Evolutionary conservation across 805 yeast species (phyloP), one percentile per base, ranked within the genome.

Genomic region (Yarrowia yakushimensis): DNA sequence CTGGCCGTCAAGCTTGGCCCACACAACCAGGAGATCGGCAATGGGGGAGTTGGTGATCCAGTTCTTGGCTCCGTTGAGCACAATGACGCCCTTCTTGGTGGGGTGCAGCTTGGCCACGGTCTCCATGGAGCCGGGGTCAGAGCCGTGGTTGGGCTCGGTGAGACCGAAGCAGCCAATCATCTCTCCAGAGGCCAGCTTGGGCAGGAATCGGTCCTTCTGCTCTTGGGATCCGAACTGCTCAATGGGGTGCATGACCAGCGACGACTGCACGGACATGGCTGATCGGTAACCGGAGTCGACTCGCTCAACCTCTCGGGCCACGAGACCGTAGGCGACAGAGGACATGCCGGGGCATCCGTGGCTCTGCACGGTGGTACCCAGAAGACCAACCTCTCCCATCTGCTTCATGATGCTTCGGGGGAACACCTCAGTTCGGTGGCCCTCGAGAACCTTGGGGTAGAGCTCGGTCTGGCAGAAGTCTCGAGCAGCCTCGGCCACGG

Each of bases 111-210:
- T 73, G 30, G 84, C 84, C 25, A 76, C 75, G 37, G 85, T 82
- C 72, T 81, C 85, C 78, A 82, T 79, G 60, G 85, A 81, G 8
- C 77, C 81, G 43, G 84, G 85, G 67, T 82, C 84, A 23, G 85
- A 81, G 64, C 85, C 85, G 69, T 84, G 87, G 67, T 83, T 84
- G 69, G 85, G 83, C 73, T 84, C 87, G 37, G 87, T 84, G 74
- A 84, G 79, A 31, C 85, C 87, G 67, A 84, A 84, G 72, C 86
- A 82, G 41, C 87, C 87, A 15, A 77, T 69, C n/a, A 77, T 67
- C 64, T 77, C 79, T 9, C 80, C 80, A 7, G 73, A 63, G 2
- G 78, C 79, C 54, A 77, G 72, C 25, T 63, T 63, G 13, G 80
- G 80, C 62, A 77, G 65, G 57, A 72, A 74, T 25, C 77, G 69